These are phyloP conservation scores for Tricholoma bakamatsutake DNA, from an alignment of 768 basidiomycete species.

Conservation along the genomic window DNA sequence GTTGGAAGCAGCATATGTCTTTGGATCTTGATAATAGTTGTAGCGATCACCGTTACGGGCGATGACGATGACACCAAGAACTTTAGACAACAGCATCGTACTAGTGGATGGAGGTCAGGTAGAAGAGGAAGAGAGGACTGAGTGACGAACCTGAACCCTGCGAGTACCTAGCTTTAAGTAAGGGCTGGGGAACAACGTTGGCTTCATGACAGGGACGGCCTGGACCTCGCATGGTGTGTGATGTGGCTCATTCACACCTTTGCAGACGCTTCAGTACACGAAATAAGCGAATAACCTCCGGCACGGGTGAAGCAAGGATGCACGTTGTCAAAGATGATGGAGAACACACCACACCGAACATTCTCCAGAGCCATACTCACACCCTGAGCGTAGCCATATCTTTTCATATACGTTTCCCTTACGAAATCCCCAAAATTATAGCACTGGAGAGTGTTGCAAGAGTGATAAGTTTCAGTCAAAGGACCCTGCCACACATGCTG, in stretches of 20 bases:
- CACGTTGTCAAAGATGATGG: conserved; percentile 2
- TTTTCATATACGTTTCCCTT: neutral
- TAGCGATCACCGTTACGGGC: conserved; percentile 75
- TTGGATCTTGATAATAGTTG: conserved; percentile 66
- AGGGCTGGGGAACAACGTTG: conserved; percentile 1
- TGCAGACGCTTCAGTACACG: conserved; percentile 1
- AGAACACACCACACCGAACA: neutral
- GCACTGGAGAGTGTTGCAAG: neutral
- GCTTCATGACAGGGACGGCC: neutral
- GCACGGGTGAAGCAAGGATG: neutral
- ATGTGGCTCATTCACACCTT: conserved; percentile 5
- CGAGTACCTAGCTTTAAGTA: conserved; percentile 7
- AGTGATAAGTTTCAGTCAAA: neutral
- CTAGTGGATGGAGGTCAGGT: conserved; percentile 10
- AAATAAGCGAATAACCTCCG: neutral
- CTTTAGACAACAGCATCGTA: conserved; percentile 45
- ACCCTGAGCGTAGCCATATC: neutral
- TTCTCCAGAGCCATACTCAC: neutral
- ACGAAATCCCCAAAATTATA: neutral
- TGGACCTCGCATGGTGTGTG: conserved; percentile 12
- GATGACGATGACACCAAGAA: conserved; percentile 73
- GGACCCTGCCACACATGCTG: neutral
- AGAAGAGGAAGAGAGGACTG: conserved; percentile 14
- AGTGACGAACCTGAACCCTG: conserved; percentile 3
- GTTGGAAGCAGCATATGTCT: conserved; percentile 53